Base-by-base conservation (phyloP, 1,284 basidiomycete genomes). In the Irpex lacteus region DNA sequence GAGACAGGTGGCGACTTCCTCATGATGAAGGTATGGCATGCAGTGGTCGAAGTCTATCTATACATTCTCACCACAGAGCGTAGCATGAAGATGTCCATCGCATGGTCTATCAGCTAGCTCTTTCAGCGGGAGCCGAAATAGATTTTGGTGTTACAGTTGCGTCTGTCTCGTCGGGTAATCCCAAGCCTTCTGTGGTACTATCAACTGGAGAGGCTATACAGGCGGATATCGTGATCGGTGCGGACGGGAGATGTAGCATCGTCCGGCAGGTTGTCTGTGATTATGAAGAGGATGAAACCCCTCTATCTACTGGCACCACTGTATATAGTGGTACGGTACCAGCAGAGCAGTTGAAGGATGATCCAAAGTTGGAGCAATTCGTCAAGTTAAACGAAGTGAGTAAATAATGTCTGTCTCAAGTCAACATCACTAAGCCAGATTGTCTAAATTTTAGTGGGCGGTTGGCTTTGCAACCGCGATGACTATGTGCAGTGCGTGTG, bases 1-100 rank as follows among this genome's bases (percentile, higher is more conserved):
- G 85, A 85, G 64, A 80, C 81, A 0, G 85, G 85, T 4, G 84
- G 81, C 1, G 80, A 83, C 18, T 85, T 85, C 66, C 70, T 82
- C 53, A 70, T 86, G 59, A 78, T 84, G 67, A 75, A 79, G 67
- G 83, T 84, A 63, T 63, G 55, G 63, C 61, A 15, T 63, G 36
- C 62, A 34, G 58, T 18, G 15, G 59, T n/a, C 8, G 34, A 36
- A 44, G 3, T 38, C n/a, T 26, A 9, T 59, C 26, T 36, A 47
- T 52, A 9, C 40, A 44, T 44, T 11, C 40, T 26, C 26, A 26
- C 4, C 26, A 26, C 26, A 26, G 26, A 26, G 26, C 26, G 26
- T 26, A 70, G 69, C 50, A 63, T 50, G 53, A 66, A 18, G 84
- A 86, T 59, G 71, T 86, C 15, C 76, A 79, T 34, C 66, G 76